Base-by-base conservation (phyloP, 352 stramenopile genomes). In the Globisporangium megalacanthum region DNA sequence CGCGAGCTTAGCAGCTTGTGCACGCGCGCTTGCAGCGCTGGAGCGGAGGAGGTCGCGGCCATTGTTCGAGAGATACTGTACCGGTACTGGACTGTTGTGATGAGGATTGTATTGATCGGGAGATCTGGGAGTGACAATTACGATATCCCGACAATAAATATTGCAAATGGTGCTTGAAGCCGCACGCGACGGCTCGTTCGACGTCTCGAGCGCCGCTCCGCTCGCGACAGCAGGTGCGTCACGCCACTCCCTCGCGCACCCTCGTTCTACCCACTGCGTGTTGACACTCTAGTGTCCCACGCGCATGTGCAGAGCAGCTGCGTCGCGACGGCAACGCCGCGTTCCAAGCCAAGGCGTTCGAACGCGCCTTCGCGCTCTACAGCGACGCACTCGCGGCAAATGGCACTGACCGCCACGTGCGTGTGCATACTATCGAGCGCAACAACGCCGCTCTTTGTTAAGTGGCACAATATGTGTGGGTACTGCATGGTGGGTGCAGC, bases 1-100 rank as follows among this genome's bases (percentile, higher is more conserved):
- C 73, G 77, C 22, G 79, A 89, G 59, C 64, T 57, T 59, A 89
- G 62, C 22, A 89, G 73, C 61, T 86, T 87, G 53, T 81, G 65
- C 58, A 89, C 79, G 50, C 77, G 79, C 36, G 73, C 56, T 50
- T 83, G 68, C 42, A 89, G 69, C 36, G 66, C 42, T 19, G 45
- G 44, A 0, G 44, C 42, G 29, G 48, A 9, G 13, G 48, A 19
- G 1, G 48, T 36, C 47, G 47, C 17, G 20, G 48, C 48, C 48
- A 52, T 52, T 1, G 13, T 20, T 46, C 25, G 25, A 29, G 25
- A 29, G 25, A 29, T 29, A 29, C 25, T 4, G 25, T 29, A 29
- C 25, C 25, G 25, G 4, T 29, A 29, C 25, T 29, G 25, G 4
- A 29, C 25, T 29, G 25, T 29, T 4, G 25, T 29, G 25, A 29